Evolutionary conservation across 106 monocot species (phyloP).

Genomic region (Apostasia ramifera): DNA sequence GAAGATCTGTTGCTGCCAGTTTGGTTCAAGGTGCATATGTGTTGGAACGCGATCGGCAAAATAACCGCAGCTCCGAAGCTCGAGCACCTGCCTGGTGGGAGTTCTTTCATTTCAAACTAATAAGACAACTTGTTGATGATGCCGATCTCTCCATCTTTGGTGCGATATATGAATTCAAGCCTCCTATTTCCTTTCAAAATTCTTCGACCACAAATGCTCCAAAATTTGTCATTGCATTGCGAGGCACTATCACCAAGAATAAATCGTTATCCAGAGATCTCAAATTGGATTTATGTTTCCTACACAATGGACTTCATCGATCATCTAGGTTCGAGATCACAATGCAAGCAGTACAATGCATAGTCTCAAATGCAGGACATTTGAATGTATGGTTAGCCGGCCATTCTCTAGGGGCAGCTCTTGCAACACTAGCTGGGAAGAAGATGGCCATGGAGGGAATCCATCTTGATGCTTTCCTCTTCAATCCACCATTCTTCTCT

Average conservation of each 20-base stretch:
- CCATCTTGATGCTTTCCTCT: constrained; percentile 48
- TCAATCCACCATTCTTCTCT: constrained; percentile 69
- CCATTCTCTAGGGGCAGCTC: constrained; percentile 71
- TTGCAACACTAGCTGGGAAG: constrained; percentile 58
- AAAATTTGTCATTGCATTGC: constrained; percentile 52
- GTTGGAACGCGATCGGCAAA: constrained; percentile 64
- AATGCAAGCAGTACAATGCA: constrained; percentile 39
- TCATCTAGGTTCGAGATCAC: constrained; percentile 45
- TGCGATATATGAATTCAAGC: constrained; percentile 42
- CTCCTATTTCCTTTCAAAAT: constrained; percentile 1
- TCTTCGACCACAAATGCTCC: constrained; percentile 25
- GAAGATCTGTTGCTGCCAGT: constrained; percentile 53
- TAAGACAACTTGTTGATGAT: constrained; percentile 41
- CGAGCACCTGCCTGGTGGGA: constrained; percentile 73
- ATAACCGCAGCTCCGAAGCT: constrained; percentile 31
- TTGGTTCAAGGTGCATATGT: constrained; percentile 77
- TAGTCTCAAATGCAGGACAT: constrained; percentile 25
- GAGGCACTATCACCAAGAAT: constrained; percentile 66
- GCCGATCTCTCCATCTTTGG: constrained; percentile 68
- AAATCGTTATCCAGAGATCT: constrained; percentile 35
- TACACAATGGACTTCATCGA: constrained; percentile 38
- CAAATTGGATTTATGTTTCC: constrained; percentile 37
- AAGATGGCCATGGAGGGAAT: constrained; percentile 42
- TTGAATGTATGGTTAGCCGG: constrained; percentile 63
- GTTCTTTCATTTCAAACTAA: constrained; percentile 50